Evolutionary conservation across 208 protist species (phyloP).

Genomic region (Wallacemonas sp.): DNA sequence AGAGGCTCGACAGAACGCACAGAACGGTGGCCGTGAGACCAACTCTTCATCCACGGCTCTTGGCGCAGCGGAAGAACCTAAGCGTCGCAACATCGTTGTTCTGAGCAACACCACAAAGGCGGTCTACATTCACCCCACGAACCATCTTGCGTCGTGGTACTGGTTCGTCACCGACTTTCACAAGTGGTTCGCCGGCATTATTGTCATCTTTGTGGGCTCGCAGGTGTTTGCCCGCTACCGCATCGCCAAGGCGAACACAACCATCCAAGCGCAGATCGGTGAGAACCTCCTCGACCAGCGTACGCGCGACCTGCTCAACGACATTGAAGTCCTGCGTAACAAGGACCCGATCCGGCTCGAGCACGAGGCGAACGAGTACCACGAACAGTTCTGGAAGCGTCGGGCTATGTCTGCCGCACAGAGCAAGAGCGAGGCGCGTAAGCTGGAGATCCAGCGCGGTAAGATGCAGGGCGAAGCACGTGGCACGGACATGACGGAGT

Average conservation of each 20-base stretch:
- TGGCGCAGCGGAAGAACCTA: constrained; percentile 30
- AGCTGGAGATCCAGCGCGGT: constrained; percentile 66
- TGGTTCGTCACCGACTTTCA: constrained; percentile 88
- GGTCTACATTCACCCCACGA: constrained; percentile 84
- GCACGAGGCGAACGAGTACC: constrained; percentile 83
- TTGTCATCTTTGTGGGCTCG: constrained; percentile 76
- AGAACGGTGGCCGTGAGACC: background rate
- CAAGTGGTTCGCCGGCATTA: constrained; percentile 78
- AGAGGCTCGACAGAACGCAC: background rate
- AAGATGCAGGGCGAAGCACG: constrained; percentile 69
- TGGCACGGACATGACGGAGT: constrained; percentile 90
- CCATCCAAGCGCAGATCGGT: constrained; percentile 76
- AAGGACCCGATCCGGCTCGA: constrained; percentile 87
- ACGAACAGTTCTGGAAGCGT: constrained; percentile 89
- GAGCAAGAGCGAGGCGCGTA: constrained; percentile 50
- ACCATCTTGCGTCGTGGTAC: constrained; percentile 87
- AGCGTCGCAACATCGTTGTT: constrained; percentile 75
- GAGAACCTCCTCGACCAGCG: constrained; percentile 87
- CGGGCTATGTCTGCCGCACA: constrained; percentile 61
- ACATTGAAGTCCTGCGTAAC: constrained; percentile 82
- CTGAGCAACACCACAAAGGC: constrained; percentile 85
- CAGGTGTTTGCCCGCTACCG: constrained; percentile 83
- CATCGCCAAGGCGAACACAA: constrained; percentile 69
- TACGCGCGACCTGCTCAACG: constrained; percentile 70
- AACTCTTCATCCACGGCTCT: constrained; percentile 30